These are phyloP conservation scores for Penicillium turbatum DNA, from an alignment of 495 filamentous ascomycete genomes.

Conservation along the genomic window DNA sequence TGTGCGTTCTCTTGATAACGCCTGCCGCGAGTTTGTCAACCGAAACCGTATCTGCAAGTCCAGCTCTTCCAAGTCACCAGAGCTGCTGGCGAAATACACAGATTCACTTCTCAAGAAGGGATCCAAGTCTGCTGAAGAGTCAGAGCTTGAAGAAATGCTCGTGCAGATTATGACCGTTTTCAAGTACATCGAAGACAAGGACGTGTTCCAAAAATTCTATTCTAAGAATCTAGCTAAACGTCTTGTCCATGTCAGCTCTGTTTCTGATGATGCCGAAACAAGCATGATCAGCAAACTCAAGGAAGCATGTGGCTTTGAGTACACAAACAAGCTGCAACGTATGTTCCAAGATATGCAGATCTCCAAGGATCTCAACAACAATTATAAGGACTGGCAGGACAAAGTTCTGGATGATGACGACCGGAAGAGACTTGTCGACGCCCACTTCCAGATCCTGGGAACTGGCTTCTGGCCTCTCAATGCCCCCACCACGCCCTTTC, in stretches of 20 bases:
- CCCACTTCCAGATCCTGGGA: conserved; percentile 82
- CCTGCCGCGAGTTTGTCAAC: conserved; percentile 97
- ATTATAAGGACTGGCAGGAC: conserved; percentile 69
- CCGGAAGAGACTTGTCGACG: conserved; percentile 60
- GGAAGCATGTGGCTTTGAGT: conserved; percentile 97
- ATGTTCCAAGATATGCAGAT: conserved; percentile 99
- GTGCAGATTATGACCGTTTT: conserved; percentile 99
- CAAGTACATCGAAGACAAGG: conserved; percentile 99
- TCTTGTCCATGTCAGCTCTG: conserved; percentile 88
- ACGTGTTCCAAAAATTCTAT: conserved; percentile 99
- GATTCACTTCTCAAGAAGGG: conserved; percentile 92
- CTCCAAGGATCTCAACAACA: conserved; percentile 89
- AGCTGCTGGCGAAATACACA: conserved; percentile 93
- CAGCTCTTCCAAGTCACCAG: conserved; percentile 86
- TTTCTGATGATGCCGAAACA: conserved; percentile 94
- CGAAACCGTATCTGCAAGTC: conserved; percentile 92
- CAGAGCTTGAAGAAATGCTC: conserved; percentile 83
- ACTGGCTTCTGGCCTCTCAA: conserved; percentile 97
- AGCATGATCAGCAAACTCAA: conserved; percentile 99
- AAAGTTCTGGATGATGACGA: conserved; percentile 60
- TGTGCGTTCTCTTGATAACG: conserved; percentile 92
- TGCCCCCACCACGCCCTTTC: conserved; percentile 78
- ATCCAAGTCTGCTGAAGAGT: conserved; percentile 83
- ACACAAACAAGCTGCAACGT: conserved; percentile 97
- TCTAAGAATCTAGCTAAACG: conserved; percentile 94